These are phyloP conservation scores for Pichia kudriavzevii DNA, from an alignment of 1,139 yeast genomes.

Conservation along the genomic window DNA sequence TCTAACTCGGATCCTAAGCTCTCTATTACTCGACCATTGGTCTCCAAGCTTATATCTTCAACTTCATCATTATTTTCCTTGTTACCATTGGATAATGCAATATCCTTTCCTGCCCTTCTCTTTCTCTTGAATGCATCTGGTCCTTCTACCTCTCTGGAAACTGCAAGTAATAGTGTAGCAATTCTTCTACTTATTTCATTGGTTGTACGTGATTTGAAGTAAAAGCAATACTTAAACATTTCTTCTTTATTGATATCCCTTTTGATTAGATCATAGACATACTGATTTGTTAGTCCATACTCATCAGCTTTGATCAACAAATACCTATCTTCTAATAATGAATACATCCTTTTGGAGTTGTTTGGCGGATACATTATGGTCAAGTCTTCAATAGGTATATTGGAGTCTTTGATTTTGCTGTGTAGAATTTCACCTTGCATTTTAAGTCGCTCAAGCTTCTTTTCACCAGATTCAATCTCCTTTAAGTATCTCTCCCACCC, in stretches of 20 bases:
- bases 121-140: slow-evolving; percentile 42
- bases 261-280: slow-evolving; percentile 66
- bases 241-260: slow-evolving; percentile 69
- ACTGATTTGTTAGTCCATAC: slow-evolving; percentile 66
- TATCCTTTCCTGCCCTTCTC: slow-evolving; percentile 12
- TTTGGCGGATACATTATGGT: slow-evolving; percentile 83
- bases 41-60: too few relatives aligned
- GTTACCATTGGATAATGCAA: too few relatives aligned
- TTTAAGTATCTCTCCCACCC: slow-evolving; percentile 79
- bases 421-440: slow-evolving; percentile 62
- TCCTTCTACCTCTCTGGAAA: slow-evolving; percentile 75
- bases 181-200: slow-evolving; percentile 80
- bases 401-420: slow-evolving; percentile 52
- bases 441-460: slow-evolving; percentile 55
- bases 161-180: slow-evolving; percentile 66
- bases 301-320: slow-evolving; percentile 65
- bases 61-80: too few relatives aligned
- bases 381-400: slow-evolving; percentile 71
- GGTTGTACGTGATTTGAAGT: slow-evolving; percentile 73
- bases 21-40: slow-evolving; percentile 98
- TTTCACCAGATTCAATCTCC: slow-evolving; percentile 88
- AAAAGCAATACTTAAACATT: slow-evolving; percentile 84
- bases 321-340: slow-evolving; percentile 82
- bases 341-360: slow-evolving; percentile 77
- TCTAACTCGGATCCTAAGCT: slow-evolving; percentile 87